Evolutionary conservation across 2,329 filamentous ascomycete genomes (phyloP).

Genomic region (Aspergillus hiratsukae): DNA sequence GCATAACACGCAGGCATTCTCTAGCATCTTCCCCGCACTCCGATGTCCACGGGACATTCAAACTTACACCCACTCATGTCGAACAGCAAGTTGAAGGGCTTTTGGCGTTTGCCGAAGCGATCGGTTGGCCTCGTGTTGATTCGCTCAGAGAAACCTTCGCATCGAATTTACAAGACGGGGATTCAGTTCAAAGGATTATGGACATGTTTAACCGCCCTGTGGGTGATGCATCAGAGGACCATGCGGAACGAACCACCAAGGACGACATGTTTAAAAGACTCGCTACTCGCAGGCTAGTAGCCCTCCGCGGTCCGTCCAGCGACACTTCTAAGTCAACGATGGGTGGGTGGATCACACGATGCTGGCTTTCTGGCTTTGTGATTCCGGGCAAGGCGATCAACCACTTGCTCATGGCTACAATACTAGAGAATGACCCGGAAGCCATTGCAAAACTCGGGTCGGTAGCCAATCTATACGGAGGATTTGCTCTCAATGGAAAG

Average conservation of each 20-base stretch:
- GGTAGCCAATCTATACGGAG: conserved; percentile 50
- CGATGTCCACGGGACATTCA: conserved; percentile 31
- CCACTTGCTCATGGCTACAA: conserved; percentile 52
- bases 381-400: conserved; percentile 51
- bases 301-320: conserved; percentile 18
- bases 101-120: conserved; percentile 46
- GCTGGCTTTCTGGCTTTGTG: conserved; percentile 52
- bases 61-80: conserved; percentile 33
- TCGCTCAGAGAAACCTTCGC: conserved; percentile 34
- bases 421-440: conserved; percentile 52
- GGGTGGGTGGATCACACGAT: conserved; percentile 53
- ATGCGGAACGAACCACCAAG: conserved; percentile 8
- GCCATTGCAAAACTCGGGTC: conserved; percentile 48
- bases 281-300: conserved; percentile 23
- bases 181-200: conserved; percentile 7
- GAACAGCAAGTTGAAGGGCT: conserved; percentile 48
- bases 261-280: conserved; percentile 30
- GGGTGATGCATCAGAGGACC: conserved; percentile 1
- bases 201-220: conserved; percentile 12
- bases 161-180: conserved; percentile 28
- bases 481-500: conserved; percentile 47
- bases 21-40: conserved; percentile 8
- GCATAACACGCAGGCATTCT: conserved; percentile 17
- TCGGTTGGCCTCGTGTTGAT: conserved; percentile 48
- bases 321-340: conserved; percentile 19